These are phyloP conservation scores for Pyricularia sp. DNA, from an alignment of 2,329 filamentous ascomycete species.

Conservation along the genomic window DNA sequence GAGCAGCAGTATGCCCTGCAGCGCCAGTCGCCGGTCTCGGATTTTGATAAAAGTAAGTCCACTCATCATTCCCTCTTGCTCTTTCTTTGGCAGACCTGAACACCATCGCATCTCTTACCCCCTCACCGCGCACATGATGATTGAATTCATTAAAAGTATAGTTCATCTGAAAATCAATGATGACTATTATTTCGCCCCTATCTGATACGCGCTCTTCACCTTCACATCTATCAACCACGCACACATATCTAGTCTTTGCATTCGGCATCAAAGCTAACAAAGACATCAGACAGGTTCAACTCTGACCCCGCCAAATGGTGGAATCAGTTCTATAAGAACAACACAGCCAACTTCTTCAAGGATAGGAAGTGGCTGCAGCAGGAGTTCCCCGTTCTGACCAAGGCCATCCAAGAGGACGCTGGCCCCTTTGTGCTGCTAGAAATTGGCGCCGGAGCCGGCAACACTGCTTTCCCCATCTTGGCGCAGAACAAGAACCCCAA, in stretches of 20 bases:
- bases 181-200: slow-evolving; percentile 70
- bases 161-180: slow-evolving; percentile 60
- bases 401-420: slow-evolving; percentile 61
- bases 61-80: neutral
- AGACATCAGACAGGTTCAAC: slow-evolving; percentile 65
- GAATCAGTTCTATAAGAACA: slow-evolving; percentile 98
- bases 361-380: slow-evolving; percentile 95
- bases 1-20: slow-evolving; percentile 79
- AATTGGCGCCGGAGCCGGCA: slow-evolving; percentile 90
- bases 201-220: slow-evolving; percentile 36
- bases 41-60: slow-evolving; percentile 76
- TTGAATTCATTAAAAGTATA: slow-evolving; percentile 53
- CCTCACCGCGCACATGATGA: slow-evolving; percentile 24
- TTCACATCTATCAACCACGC: neutral
- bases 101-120: neutral
- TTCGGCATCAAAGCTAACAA: slow-evolving; percentile 27
- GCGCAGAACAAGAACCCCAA: slow-evolving; percentile 72
- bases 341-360: slow-evolving; percentile 97
- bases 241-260: neutral
- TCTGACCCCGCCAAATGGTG: slow-evolving; percentile 89
- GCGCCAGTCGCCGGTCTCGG: slow-evolving; percentile 75
- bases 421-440: slow-evolving; percentile 70
- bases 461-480: slow-evolving; percentile 89
- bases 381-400: slow-evolving; percentile 82
- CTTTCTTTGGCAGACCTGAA: slow-evolving; percentile 3